phyloP scores from a whole-genome alignment of 768 basidiomycete genomes.

The Punctularia strigosozonata region DNA sequence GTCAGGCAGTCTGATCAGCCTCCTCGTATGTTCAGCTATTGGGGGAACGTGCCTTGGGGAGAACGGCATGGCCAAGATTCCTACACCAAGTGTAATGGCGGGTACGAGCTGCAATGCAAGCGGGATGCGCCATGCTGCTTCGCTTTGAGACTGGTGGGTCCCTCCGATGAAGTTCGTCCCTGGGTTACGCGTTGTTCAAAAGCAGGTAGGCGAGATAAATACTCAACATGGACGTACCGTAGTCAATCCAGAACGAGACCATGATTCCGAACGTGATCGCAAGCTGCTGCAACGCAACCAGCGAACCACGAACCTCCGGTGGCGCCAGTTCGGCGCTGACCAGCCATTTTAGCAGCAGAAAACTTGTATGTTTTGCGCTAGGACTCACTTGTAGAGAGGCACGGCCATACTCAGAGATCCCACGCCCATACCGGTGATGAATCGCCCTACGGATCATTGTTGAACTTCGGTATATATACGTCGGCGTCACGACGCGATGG shows the following conservation, averaged over 20 bases:
- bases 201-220: too few relatives aligned
- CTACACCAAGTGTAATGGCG: conserved; percentile 55
- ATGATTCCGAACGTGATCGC: conserved; percentile 77
- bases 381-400: conserved; percentile 52
- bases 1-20: neutral
- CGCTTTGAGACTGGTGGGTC: conserved; percentile 38
- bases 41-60: conserved; percentile 42
- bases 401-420: conserved; percentile 79
- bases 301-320: conserved; percentile 70
- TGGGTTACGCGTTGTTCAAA: too few relatives aligned
- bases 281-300: conserved; percentile 74
- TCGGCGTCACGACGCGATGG: too few relatives aligned
- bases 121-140: conserved; percentile 70
- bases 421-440: conserved; percentile 71
- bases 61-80: conserved; percentile 71
- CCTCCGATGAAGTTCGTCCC: conserved; percentile 71
- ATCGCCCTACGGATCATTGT: conserved; percentile 46
- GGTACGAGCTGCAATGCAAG: conserved; percentile 66
- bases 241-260: conserved; percentile 40
- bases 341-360: neutral
- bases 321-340: conserved; percentile 47
- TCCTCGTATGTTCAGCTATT: neutral
- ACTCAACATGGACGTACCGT: too few relatives aligned
- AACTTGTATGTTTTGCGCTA: neutral
- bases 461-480: too few relatives aligned